Percentiles rank a stretch among this genome's conserved stretches.
phyloP scores from a whole-genome alignment of 1,284 basidiomycete species.

The Apiotrichum mycotoxinovorans region DNA sequence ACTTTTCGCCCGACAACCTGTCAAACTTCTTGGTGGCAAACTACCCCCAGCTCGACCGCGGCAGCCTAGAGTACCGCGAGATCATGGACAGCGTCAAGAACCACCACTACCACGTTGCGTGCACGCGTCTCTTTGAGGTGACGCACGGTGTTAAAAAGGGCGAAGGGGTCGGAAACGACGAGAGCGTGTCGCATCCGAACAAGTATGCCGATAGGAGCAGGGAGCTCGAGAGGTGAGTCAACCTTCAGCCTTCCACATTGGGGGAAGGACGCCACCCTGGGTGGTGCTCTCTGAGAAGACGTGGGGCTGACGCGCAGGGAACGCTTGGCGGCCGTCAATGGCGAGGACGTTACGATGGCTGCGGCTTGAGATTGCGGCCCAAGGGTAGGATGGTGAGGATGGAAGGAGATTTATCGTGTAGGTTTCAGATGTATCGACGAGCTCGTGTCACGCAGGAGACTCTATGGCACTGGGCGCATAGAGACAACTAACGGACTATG shows the following conservation, averaged over 20 bases:
- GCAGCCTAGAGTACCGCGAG: constrained; percentile 76
- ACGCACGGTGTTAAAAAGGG: constrained; percentile 90
- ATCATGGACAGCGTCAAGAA: constrained; percentile 77
- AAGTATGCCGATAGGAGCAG: constrained; percentile 60
- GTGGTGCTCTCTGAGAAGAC: no score
- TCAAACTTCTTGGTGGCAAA: constrained; percentile 68
- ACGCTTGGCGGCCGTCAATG: constrained; percentile 27
- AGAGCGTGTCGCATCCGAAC: constrained; percentile 93
- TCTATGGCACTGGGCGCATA: no score
- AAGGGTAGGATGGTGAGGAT: no score
- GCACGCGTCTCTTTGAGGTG: constrained; percentile 93
- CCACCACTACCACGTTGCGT: constrained; percentile 90
- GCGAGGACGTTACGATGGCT: constrained; percentile 20
- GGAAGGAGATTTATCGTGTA: no score
- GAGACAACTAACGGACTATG: no score
- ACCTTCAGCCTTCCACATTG: no score
- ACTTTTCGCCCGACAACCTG: constrained; percentile 82
- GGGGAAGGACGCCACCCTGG: no score
- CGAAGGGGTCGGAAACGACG: constrained; percentile 73
- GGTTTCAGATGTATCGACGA: no score
- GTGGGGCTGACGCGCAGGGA: constrained; percentile 16
- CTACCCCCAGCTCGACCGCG: constrained; percentile 59
- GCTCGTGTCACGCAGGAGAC: no score
- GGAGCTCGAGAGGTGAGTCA: constrained; percentile 48
- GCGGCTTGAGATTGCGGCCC: no score